Evolutionary conservation across 805 yeast species (phyloP).

Genomic region (Schwanniomyces yamadae): DNA sequence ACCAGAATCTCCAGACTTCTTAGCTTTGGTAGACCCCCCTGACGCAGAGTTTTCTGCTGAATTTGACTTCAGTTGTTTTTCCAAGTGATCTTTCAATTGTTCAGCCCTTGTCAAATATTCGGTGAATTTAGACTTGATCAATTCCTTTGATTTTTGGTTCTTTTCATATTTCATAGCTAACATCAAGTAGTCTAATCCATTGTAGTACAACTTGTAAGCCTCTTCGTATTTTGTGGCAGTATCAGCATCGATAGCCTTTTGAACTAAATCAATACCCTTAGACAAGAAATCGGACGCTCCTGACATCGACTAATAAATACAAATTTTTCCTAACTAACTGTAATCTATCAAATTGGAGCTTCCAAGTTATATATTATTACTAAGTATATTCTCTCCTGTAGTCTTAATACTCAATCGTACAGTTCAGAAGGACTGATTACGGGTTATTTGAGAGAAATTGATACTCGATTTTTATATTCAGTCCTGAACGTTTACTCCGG

Average conservation of each 20-base stretch:
- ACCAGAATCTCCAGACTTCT: conserved; percentile 47
- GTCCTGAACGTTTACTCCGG: too few species aligned
- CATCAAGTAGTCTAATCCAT: conserved; percentile 93
- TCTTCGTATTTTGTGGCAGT: conserved; percentile 87
- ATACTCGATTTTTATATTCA: too few species aligned
- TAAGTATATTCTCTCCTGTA: too few species aligned
- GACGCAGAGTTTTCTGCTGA: conserved; percentile 53
- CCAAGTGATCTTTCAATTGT: conserved; percentile 85
- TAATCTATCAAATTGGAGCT: background rate
- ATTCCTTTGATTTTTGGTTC: conserved; percentile 83
- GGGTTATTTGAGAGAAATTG: too few species aligned
- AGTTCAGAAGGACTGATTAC: too few species aligned
- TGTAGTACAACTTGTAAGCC: conserved; percentile 89
- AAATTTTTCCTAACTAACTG: background rate
- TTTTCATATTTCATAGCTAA: conserved; percentile 91
- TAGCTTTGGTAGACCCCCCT: conserved; percentile 58
- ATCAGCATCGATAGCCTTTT: conserved; percentile 93
- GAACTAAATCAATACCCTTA: conserved; percentile 93
- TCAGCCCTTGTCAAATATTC: conserved; percentile 94
- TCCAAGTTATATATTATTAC: too few species aligned
- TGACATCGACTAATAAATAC: conserved; percentile 12
- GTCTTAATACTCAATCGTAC: too few species aligned
- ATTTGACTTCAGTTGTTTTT: conserved; percentile 47
- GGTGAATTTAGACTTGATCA: conserved; percentile 82
- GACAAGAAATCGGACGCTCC: conserved; percentile 69